Evolutionary conservation across 768 basidiomycete species (phyloP), one percentile per base, ranked within the genome.

Genomic region (Lyophyllum shimeji): DNA sequence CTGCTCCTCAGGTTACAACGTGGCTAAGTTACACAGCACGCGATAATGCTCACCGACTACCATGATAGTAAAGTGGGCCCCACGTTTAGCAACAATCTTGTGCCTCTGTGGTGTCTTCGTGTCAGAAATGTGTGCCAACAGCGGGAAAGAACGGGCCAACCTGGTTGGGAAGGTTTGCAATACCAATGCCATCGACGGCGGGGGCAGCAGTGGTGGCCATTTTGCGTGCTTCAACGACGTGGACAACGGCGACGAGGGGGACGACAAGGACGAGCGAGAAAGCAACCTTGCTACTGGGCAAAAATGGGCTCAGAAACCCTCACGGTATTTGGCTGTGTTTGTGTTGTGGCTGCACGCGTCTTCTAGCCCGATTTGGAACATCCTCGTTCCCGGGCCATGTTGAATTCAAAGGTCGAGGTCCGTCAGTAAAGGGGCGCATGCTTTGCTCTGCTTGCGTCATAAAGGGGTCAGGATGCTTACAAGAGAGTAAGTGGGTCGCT

Each of bases 61-160:
- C 97, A 99, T 99, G 67, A 99, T 85, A 55, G 97, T 98, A 77
- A 98, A 98, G 77, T 98, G 95, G 7, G 90, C 93, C 58, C 97
- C 97, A 68, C 82, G 87, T 80, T 98, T 96, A 60, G 94, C 95
- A 60, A 98, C 95, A 70, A 98, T 98, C 82, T 98, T 98, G 81
- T 99, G 97, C 80, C 91, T 87, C 95, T 98, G 44, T 57, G 63
- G 53, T 65, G 60, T 50, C 54, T 57, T 66, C 65, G 70, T 66
- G 71, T 72, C 61, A 71, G 59, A 56, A 40, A 47, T 33, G 8
- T 46, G 46, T 46, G 39, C 8, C 37, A 46, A 46, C 18, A 29
- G 40, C 54, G 29, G 37, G 7, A 50, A 43, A 21, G 31, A 59
- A 12, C 58, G 21, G 9, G 68, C 82, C 59, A 48, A 95, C 95